These are phyloP conservation scores for Aspergillus homomorphus DNA, from an alignment of 495 filamentous ascomycete species.

Conservation along the genomic window DNA sequence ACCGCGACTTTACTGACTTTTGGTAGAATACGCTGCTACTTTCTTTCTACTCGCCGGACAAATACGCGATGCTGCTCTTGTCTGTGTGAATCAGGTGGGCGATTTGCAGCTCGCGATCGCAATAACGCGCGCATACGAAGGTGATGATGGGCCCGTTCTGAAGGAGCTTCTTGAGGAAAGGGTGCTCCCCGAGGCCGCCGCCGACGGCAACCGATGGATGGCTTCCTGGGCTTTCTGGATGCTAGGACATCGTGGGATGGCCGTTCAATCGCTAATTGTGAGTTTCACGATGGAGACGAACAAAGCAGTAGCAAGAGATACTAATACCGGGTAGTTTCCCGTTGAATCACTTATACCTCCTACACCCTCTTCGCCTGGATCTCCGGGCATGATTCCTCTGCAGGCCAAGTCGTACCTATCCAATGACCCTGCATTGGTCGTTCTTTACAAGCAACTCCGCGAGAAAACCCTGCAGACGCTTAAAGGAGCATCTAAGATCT, in stretches of 20 bases:
- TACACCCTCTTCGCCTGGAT: conserved; percentile 45
- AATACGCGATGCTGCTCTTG: conserved; percentile 77
- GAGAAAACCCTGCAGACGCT: conserved; percentile 83
- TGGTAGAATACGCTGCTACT: conserved; percentile 83
- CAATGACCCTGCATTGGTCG: conserved; percentile 83
- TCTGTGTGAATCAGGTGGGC: conserved; percentile 78
- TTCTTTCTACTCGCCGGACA: conserved; percentile 93
- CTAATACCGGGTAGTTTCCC: conserved; percentile 55
- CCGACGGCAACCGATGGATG: conserved; percentile 87
- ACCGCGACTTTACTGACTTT: conserved; percentile 7
- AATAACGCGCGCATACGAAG: conserved; percentile 83
- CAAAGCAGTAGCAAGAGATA: not conserved
- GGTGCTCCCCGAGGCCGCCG: conserved; percentile 71
- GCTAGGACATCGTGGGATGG: conserved; percentile 76
- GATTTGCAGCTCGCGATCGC: conserved; percentile 92
- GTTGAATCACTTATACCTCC: conserved; percentile 63
- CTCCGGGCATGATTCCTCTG: conserved; percentile 46
- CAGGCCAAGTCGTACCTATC: conserved; percentile 76
- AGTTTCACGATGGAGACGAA: conserved; percentile 14
- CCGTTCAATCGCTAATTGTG: conserved; percentile 76
- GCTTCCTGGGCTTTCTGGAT: conserved; percentile 97
- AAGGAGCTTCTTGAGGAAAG: conserved; percentile 72
- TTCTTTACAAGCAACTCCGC: conserved; percentile 83
- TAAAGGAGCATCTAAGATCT: conserved; percentile 78
- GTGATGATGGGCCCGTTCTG: conserved; percentile 74